Conservation (phyloP, 2,329 filamentous ascomycete genomes). For the Chaetomiaceae sp. region DNA sequence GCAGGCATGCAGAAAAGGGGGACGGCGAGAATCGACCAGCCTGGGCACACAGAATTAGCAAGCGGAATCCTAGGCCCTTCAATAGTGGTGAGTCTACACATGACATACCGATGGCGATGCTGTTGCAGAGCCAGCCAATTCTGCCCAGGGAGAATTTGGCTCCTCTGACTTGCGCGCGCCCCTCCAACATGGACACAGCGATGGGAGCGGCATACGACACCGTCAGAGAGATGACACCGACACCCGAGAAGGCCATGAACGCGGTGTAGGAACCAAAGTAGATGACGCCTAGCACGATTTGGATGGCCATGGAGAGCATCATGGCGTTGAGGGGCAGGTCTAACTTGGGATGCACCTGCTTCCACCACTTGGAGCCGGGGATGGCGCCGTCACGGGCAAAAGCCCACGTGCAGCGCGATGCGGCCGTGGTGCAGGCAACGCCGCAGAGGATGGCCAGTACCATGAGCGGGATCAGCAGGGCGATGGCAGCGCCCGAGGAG, state of each 20-base stretch:
- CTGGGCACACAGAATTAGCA: constrained; percentile 32
- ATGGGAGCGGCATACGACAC: constrained; percentile 65
- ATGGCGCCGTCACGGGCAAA: constrained; percentile 68
- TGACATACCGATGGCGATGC: constrained; percentile 57
- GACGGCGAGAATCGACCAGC: constrained; percentile 64
- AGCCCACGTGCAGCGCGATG: constrained; percentile 64
- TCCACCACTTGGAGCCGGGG: constrained; percentile 58
- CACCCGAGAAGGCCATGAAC: constrained; percentile 69
- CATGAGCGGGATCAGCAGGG: constrained; percentile 59
- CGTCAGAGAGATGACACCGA: constrained; percentile 66
- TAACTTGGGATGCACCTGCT: constrained; percentile 55
- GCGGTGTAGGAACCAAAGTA: constrained; percentile 66
- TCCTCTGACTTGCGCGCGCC: constrained; percentile 54
- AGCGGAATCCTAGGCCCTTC: background rate
- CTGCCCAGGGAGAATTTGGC: constrained; percentile 59
- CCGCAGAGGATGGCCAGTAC: constrained; percentile 64
- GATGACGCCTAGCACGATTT: constrained; percentile 61
- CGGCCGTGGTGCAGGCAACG: constrained; percentile 64
- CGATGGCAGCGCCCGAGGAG: constrained; percentile 57
- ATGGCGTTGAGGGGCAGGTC: constrained; percentile 67
- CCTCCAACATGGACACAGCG: constrained; percentile 56
- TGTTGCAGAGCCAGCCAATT: constrained; percentile 58
- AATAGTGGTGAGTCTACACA: background rate
- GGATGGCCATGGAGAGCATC: constrained; percentile 64
- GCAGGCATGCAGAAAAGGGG: constrained; percentile 73